Base-by-base conservation (phyloP, 2,329 filamentous ascomycete species). In the Sarocladiaceae sp. region DNA sequence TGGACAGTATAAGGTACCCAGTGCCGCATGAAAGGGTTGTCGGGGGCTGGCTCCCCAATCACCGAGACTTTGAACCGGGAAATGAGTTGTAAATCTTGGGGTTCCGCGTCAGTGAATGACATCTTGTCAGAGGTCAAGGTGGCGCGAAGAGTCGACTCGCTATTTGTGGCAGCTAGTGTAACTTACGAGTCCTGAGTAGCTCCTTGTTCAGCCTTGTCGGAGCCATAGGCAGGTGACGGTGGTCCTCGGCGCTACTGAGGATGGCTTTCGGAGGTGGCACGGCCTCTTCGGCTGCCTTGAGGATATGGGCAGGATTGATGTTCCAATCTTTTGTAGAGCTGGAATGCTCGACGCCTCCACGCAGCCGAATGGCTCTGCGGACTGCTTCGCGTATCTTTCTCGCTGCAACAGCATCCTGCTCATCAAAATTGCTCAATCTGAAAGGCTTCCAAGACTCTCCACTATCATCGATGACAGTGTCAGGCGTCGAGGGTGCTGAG, bases 1-100 rank as follows among this genome's bases (percentile, higher is more conserved):
- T 74, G 68, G 10, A 75, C 58, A 35, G 64, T 70, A 49, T 63
- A 68, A 1, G 72, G 70, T 6, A 72, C 60, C 57, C 69, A 75
- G 34, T 68, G 59, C 51, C 65, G 70, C 60, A 68, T 68, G 52
- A 70, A 73, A 9, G 60, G 62, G 42, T 67, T 71, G 24, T 62
- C 55, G 2, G 65, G 58, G 26, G 69, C 64, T 0, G 69, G 67
- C 19, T 67, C 67, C 3, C 72, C 72, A 45, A 75, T 71, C 2
- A 77, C 56, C 5, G 67, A 72, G 3, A 67, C 66, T 43, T 72
- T 73, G 60, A 75, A 76, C 20, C 69, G 72, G 13, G 66, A 69
- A 10, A 76, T 57, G 6, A 76, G 57, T 43, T 69, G 68, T 24
- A 73, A 54, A 39, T 72, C 73, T 76, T 45, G n/a, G 27, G 21